A percentile compares a stretch with the other conserved stretches of the same genome.
Conservation (phyloP, 139 green algal genomes). For the Haematococcus lacustris region DNA sequence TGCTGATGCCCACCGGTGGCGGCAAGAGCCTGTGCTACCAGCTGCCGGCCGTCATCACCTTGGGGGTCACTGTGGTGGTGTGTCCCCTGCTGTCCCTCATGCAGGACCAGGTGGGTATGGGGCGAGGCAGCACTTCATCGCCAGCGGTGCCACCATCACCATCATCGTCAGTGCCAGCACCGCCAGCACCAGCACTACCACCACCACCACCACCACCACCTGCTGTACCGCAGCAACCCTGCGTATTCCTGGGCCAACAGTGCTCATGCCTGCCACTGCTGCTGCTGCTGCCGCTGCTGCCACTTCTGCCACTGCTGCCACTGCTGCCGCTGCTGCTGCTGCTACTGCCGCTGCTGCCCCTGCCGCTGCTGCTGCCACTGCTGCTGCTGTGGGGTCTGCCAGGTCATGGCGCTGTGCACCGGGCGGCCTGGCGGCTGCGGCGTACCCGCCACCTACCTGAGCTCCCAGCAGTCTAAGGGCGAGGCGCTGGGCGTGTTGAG, state of each 20-base stretch:
- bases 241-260: background rate
- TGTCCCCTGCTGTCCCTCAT: constrained; percentile 93
- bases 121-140: background rate
- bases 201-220: background rate
- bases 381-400: background rate
- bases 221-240: background rate
- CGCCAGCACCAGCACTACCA: background rate
- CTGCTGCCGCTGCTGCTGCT: background rate
- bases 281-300: background rate
- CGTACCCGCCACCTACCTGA: constrained; percentile 72
- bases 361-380: background rate
- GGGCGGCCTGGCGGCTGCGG: constrained; percentile 33
- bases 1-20: no score
- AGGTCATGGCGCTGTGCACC: constrained; percentile 52
- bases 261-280: background rate
- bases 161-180: no score
- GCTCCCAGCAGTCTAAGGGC: constrained; percentile 50
- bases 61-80: constrained; percentile 87
- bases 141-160: background rate
- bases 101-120: constrained; percentile 77
- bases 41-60: no score
- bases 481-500: constrained; percentile 48
- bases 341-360: background rate
- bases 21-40: no score
- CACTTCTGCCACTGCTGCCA: no score